A percentile compares a stretch with the other conserved stretches of the same genome.
Evolutionary conservation across 345 rosid genomes (phyloP).

Genomic region (Noccaea caerulescens): DNA sequence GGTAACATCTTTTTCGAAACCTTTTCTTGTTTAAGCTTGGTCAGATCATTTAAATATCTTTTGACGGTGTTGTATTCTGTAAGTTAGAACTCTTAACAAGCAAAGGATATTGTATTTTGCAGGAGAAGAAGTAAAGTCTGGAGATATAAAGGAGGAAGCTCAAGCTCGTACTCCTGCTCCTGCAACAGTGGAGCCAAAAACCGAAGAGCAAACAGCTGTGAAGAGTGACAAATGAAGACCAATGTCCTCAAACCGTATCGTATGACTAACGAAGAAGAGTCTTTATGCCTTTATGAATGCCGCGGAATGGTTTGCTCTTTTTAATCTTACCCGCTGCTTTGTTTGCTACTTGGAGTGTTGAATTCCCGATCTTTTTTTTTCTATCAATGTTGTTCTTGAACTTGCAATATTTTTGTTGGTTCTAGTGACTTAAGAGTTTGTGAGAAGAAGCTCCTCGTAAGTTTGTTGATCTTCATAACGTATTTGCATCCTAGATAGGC

Average conservation of each 20-base stretch:
- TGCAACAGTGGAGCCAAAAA: conserved; percentile 23
- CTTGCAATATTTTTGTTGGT: conserved; percentile 28
- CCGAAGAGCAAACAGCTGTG: conserved; percentile 17
- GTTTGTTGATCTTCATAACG: background rate
- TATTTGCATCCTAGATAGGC: background rate
- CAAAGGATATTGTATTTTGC: conserved; percentile 16
- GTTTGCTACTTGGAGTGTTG: conserved; percentile 32
- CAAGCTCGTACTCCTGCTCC: conserved; percentile 19
- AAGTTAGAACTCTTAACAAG: background rate
- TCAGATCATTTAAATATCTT: background rate
- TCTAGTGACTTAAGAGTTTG: conserved; percentile 31
- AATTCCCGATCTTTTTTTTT: conserved; percentile 2
- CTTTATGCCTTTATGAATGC: conserved; percentile 25
- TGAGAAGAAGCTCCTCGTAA: conserved; percentile 34
- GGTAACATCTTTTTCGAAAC: conserved; percentile 47
- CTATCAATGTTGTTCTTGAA: conserved; percentile 18
- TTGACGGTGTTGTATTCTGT: background rate
- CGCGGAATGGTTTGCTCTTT: conserved; percentile 22
- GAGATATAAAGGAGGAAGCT: conserved; percentile 34
- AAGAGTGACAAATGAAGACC: conserved; percentile 36
- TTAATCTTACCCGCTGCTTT: conserved; percentile 2
- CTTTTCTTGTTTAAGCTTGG: background rate
- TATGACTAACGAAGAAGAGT: conserved; percentile 34
- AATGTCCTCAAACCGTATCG: conserved; percentile 9
- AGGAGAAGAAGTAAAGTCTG: conserved; percentile 42